These are phyloP conservation scores for Ceratocystis albifundus DNA, from an alignment of 2,329 filamentous ascomycete species.

Conservation along the genomic window DNA sequence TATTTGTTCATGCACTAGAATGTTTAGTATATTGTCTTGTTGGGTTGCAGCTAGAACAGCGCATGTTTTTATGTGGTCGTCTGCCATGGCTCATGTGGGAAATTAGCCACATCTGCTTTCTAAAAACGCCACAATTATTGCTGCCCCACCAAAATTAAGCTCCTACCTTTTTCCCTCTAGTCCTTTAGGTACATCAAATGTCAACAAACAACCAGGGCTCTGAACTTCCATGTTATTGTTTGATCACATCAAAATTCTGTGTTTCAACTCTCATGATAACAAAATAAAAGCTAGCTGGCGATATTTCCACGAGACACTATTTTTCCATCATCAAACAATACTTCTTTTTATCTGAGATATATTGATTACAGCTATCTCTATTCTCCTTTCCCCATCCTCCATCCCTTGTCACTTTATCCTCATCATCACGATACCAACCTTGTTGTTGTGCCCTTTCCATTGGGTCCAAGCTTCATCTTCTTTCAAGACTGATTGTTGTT, in stretches of 20 bases:
- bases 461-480: neutral
- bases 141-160: conserved; percentile 18
- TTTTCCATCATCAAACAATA: neutral
- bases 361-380: conserved; percentile 9
- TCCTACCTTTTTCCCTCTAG: conserved; percentile 20
- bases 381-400: neutral
- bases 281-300: neutral
- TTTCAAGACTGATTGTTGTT: neutral
- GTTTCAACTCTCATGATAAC: neutral
- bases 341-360: neutral
- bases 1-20: conserved; percentile 14
- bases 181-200: neutral
- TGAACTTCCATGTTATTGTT: neutral
- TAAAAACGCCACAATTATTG: conserved; percentile 9
- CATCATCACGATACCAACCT: neutral
- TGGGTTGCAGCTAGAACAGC: neutral
- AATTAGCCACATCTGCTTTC: conserved; percentile 8
- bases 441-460: neutral
- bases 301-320: neutral
- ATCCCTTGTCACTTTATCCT: neutral
- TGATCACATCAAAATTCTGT: neutral
- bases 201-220: conserved; percentile 19
- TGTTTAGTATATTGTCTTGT: conserved; percentile 2
- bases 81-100: conserved; percentile 4
- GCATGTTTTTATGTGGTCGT: neutral